Evolutionary conservation across 768 basidiomycete species (phyloP).

Genomic region (Coprinellus micaceus): DNA sequence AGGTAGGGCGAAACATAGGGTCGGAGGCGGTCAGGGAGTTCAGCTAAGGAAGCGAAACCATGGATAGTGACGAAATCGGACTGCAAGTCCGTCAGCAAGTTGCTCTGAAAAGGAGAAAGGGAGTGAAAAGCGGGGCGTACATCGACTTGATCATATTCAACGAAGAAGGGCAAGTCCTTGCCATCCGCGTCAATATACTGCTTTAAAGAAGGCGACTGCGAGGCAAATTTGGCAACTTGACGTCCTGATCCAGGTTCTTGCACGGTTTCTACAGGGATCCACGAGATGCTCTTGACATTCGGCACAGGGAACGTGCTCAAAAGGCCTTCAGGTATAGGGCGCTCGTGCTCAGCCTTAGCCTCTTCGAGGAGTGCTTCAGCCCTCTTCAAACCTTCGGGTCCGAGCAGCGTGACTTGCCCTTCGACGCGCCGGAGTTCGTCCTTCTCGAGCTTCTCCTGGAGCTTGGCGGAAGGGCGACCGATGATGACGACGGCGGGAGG

Average conservation of each 20-base stretch:
- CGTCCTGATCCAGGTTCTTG: conserved; percentile 61
- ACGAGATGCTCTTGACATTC: conserved; percentile 83
- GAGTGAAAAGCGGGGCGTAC: conserved; percentile 33
- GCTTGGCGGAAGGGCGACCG: conserved; percentile 83
- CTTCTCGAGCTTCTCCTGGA: conserved; percentile 76
- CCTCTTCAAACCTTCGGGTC: conserved; percentile 74
- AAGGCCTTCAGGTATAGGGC: conserved; percentile 75
- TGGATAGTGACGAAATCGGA: conserved; percentile 89
- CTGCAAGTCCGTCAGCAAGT: conserved; percentile 35
- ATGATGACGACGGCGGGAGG: conserved; percentile 69
- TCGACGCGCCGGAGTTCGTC: conserved; percentile 78
- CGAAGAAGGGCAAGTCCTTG: conserved; percentile 72
- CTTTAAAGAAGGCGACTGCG: conserved; percentile 43
- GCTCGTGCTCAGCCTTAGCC: conserved; percentile 85
- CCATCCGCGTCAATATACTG: conserved; percentile 69
- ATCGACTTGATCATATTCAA: conserved; percentile 92
- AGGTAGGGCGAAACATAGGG: conserved; percentile 82
- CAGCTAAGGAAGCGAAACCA: conserved; percentile 72
- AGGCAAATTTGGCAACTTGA: conserved; percentile 21
- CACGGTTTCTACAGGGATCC: conserved; percentile 72
- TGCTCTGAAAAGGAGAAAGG: not conserved
- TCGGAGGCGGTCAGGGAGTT: conserved; percentile 69
- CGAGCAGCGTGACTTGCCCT: conserved; percentile 64
- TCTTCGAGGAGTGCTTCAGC: conserved; percentile 65
- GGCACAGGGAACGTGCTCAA: conserved; percentile 88